phyloP scores from a whole-genome alignment of 371 early-diverging fungal species.

The Rhizopus microsporus region DNA sequence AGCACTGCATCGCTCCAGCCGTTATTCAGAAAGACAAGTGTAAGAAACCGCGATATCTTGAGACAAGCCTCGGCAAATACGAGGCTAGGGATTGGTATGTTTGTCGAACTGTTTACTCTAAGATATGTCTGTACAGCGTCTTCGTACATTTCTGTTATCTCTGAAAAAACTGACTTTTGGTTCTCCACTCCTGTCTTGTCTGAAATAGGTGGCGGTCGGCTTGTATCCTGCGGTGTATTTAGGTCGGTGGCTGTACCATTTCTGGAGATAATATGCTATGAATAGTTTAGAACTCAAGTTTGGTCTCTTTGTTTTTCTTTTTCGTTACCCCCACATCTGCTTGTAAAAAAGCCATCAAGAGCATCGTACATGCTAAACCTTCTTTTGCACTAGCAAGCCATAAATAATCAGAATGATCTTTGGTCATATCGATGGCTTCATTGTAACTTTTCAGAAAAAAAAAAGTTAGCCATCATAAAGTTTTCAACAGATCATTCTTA shows the following conservation, averaged over 20 bases:
- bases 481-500: slow-evolving; percentile 20
- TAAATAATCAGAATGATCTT: slow-evolving; percentile 66
- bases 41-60: slow-evolving; percentile 47
- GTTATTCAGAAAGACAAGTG: slow-evolving; percentile 31
- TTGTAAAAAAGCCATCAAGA: slow-evolving; percentile 61
- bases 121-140: slow-evolving; percentile 45
- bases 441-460: slow-evolving; percentile 51
- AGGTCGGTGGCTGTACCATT: slow-evolving; percentile 7
- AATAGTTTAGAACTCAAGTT: not conserved
- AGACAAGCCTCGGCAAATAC: slow-evolving; percentile 53
- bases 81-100: slow-evolving; percentile 26
- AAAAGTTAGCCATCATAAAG: not conserved
- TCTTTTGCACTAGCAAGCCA: slow-evolving; percentile 84
- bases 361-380: slow-evolving; percentile 66
- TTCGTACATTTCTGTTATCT: slow-evolving; percentile 58
- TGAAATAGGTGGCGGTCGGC: slow-evolving; percentile 5
- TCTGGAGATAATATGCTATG: slow-evolving; percentile 25
- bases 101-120: slow-evolving; percentile 44
- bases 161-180: slow-evolving; percentile 24
- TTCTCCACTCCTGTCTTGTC: slow-evolving; percentile 6
- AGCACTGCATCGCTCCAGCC: slow-evolving; percentile 40
- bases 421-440: slow-evolving; percentile 70
- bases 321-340: slow-evolving; percentile 55
- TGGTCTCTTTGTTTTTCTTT: not conserved
- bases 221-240: slow-evolving; percentile 3